A percentile compares a stretch with the other conserved stretches of the same genome.
phyloP scores from a whole-genome alignment of 2,329 filamentous ascomycete genomes.

The Juglanconis sp. region DNA sequence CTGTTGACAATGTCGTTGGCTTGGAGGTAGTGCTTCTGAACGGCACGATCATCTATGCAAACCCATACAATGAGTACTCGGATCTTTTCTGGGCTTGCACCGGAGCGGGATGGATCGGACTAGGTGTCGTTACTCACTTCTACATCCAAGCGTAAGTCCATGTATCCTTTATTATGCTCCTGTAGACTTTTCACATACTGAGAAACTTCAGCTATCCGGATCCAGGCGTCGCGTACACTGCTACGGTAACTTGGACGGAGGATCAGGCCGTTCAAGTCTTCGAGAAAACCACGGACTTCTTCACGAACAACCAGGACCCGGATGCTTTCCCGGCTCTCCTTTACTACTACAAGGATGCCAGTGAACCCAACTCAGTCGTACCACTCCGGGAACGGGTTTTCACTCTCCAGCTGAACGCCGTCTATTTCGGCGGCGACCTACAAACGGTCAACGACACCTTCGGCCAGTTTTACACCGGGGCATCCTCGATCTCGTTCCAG shows the following conservation, averaged over 20 bases:
- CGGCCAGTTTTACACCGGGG: slow-evolving; percentile 5
- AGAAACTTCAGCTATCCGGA: slow-evolving; percentile 8
- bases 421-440: slow-evolving; percentile 12
- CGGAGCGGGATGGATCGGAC: slow-evolving; percentile 10
- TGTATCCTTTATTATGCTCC: background rate
- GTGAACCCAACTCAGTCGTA: background rate
- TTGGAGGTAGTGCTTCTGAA: slow-evolving; percentile 11
- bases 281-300: slow-evolving; percentile 6
- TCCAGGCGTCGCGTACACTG: slow-evolving; percentile 6
- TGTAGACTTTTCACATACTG: background rate
- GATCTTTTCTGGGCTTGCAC: slow-evolving; percentile 15
- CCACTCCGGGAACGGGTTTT: slow-evolving; percentile 11
- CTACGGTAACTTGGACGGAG: slow-evolving; percentile 4
- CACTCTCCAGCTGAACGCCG: slow-evolving; percentile 8
- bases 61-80: slow-evolving; percentile 10
- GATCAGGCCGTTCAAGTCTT: slow-evolving; percentile 8
- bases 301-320: slow-evolving; percentile 8
- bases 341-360: slow-evolving; percentile 10
- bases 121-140: slow-evolving; percentile 11
- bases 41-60: slow-evolving; percentile 12
- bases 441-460: slow-evolving; percentile 2
- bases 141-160: slow-evolving; percentile 12
- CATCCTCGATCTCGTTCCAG: background rate
- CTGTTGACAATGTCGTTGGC: slow-evolving; percentile 9
- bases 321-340: slow-evolving; percentile 8